Conservation (phyloP, 2,329 filamentous ascomycete species). For the Trichoderma atroviride region DNA sequence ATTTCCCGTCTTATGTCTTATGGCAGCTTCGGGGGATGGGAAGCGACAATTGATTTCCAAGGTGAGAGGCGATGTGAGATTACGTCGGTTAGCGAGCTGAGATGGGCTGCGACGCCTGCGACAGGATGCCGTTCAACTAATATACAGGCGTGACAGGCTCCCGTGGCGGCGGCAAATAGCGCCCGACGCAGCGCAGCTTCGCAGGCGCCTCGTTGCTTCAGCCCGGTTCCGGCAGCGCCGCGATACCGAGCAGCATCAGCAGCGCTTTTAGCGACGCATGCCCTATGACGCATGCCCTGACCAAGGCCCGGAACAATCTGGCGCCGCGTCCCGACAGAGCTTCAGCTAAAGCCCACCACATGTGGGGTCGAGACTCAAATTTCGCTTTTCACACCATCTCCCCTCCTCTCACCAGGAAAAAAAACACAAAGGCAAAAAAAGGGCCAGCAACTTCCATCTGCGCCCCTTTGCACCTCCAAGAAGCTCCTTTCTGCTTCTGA, state of each 20-base stretch:
- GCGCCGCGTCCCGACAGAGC: slow-evolving; percentile 24
- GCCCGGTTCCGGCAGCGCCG: slow-evolving; percentile 22
- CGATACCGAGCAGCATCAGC: background rate
- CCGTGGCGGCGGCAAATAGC: slow-evolving; percentile 5
- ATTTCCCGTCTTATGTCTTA: background rate
- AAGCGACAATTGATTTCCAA: background rate
- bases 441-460: slow-evolving; percentile 32
- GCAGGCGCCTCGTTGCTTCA: slow-evolving; percentile 3
- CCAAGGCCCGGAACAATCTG: slow-evolving; percentile 23
- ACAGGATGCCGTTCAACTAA: background rate
- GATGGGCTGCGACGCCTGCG: slow-evolving; percentile 11
- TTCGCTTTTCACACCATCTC: slow-evolving; percentile 25
- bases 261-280: background rate
- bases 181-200: background rate
- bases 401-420: slow-evolving; percentile 19
- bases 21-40: background rate
- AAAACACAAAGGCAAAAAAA: slow-evolving; percentile 8
- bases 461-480: slow-evolving; percentile 32
- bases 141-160: background rate
- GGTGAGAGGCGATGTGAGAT: slow-evolving; percentile 6
- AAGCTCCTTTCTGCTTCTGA: slow-evolving; percentile 31
- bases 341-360: slow-evolving; percentile 22
- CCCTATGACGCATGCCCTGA: slow-evolving; percentile 26
- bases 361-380: slow-evolving; percentile 26
- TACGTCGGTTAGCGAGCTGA: slow-evolving; percentile 2